These are phyloP conservation scores for Protea cynaroides DNA, from an alignment of 164 flowering plant genomes.

Conservation along the genomic window DNA sequence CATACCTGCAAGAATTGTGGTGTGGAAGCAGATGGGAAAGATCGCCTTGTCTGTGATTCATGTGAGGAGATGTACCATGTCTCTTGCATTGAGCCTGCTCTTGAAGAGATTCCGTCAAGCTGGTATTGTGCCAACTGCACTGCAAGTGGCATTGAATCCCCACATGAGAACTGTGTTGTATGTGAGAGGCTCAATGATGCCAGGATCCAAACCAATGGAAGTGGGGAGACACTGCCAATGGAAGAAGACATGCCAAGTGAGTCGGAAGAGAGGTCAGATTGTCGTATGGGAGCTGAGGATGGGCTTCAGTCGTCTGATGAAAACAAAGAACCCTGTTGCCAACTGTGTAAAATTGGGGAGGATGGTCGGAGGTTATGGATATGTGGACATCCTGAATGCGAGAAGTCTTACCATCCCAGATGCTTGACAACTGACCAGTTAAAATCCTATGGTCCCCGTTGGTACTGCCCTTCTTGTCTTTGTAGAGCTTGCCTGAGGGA, in stretches of 20 bases:
- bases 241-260: conserved; percentile 21
- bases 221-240: conserved; percentile 5
- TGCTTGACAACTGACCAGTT: conserved; percentile 55
- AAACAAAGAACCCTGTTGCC: conserved; percentile 30
- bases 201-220: conserved; percentile 12
- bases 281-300: conserved; percentile 17
- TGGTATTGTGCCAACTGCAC: conserved; percentile 73
- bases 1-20: conserved; percentile 52
- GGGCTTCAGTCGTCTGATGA: conserved; percentile 9
- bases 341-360: conserved; percentile 37
- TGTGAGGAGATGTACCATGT: conserved; percentile 81
- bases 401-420: conserved; percentile 54
- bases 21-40: conserved; percentile 41
- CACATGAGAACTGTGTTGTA: conserved; percentile 67
- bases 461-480: conserved; percentile 95
- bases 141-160: conserved; percentile 34
- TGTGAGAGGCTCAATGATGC: conserved; percentile 50
- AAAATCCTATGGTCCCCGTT: conserved; percentile 35
- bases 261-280: conserved; percentile 35
- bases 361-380: conserved; percentile 24
- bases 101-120: conserved; percentile 48
- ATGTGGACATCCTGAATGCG: conserved; percentile 56
- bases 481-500: conserved; percentile 74
- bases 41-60: conserved; percentile 70
- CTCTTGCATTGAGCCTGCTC: conserved; percentile 58